Evolutionary conservation across 2,329 filamentous ascomycete species (phyloP).

Genomic region (Volutella citrinella): DNA sequence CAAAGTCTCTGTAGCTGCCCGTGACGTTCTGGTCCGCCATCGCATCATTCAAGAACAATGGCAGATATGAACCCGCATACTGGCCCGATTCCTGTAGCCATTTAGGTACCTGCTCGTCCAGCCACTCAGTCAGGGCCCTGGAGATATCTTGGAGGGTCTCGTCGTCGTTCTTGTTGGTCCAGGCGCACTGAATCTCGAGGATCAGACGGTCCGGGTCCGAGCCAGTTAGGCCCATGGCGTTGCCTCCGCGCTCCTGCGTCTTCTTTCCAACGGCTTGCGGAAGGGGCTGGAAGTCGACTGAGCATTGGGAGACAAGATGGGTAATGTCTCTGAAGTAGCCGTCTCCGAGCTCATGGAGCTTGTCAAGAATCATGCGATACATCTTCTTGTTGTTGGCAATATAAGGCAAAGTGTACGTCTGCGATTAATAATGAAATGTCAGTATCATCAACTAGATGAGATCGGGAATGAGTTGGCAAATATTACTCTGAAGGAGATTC

Average conservation of each 20-base stretch:
- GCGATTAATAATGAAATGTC: not conserved
- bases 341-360: constrained; percentile 23
- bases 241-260: constrained; percentile 19
- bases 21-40: constrained; percentile 31
- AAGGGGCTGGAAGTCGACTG: constrained; percentile 31
- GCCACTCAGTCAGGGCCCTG: constrained; percentile 16
- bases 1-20: constrained; percentile 25
- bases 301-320: constrained; percentile 22
- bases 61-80: constrained; percentile 17
- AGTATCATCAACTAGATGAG: too few species aligned
- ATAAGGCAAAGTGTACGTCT: constrained; percentile 25
- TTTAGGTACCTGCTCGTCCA: constrained; percentile 17
- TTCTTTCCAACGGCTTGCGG: constrained; percentile 22
- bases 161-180: constrained; percentile 15
- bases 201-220: constrained; percentile 20
- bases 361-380: constrained; percentile 31
- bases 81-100: constrained; percentile 17
- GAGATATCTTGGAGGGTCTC: constrained; percentile 16
- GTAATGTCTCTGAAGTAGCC: constrained; percentile 21
- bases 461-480: not conserved
- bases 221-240: constrained; percentile 21
- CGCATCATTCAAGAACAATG: constrained; percentile 35
- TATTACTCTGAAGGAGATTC: constrained; percentile 18
- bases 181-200: constrained; percentile 25
- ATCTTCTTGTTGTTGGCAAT: constrained; percentile 22